A percentile compares a stretch with the other conserved stretches of the same genome.
phyloP scores from a whole-genome alignment of 2,329 filamentous ascomycete genomes.

The Trichoderma aggressivum region DNA sequence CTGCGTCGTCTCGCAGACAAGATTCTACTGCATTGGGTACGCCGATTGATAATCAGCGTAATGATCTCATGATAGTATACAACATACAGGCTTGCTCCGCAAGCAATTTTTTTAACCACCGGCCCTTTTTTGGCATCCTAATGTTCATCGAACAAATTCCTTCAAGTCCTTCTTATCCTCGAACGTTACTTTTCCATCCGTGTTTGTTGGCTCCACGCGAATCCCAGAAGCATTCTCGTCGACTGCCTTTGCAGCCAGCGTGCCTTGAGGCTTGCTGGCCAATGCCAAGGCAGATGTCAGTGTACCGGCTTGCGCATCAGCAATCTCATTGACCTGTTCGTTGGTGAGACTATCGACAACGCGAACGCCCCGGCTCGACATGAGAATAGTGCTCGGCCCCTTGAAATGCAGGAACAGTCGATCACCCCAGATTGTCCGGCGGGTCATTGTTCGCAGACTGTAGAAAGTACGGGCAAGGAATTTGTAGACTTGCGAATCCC shows the following conservation, averaged over 20 bases:
- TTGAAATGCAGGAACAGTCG: conserved; percentile 86
- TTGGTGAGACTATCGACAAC: conserved; percentile 74
- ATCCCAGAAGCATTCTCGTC: conserved; percentile 41
- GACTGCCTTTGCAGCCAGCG: conserved; percentile 8
- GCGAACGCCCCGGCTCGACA: conserved; percentile 81
- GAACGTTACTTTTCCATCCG: conserved; percentile 65
- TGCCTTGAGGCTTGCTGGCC: conserved; percentile 33
- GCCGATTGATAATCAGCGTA: background rate
- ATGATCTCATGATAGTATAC: background rate
- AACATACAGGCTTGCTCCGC: conserved; percentile 11
- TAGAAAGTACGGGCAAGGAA: conserved; percentile 62
- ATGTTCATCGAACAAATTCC: conserved; percentile 46
- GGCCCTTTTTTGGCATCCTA: background rate
- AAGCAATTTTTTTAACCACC: background rate
- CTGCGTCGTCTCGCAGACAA: background rate
- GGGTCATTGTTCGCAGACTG: conserved; percentile 68
- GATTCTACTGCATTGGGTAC: background rate
- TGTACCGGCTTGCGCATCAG: conserved; percentile 71
- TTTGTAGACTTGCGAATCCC: conserved; percentile 70
- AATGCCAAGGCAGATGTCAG: conserved; percentile 57
- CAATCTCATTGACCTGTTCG: conserved; percentile 85
- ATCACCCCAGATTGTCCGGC: conserved; percentile 90
- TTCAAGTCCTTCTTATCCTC: conserved; percentile 57
- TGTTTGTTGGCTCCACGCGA: conserved; percentile 54
- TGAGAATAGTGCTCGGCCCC: conserved; percentile 78